Evolutionary conservation across 73 alveolate species (phyloP), one percentile per base, ranked within the genome.

Genomic region (Paramecium caudatum): DNA sequence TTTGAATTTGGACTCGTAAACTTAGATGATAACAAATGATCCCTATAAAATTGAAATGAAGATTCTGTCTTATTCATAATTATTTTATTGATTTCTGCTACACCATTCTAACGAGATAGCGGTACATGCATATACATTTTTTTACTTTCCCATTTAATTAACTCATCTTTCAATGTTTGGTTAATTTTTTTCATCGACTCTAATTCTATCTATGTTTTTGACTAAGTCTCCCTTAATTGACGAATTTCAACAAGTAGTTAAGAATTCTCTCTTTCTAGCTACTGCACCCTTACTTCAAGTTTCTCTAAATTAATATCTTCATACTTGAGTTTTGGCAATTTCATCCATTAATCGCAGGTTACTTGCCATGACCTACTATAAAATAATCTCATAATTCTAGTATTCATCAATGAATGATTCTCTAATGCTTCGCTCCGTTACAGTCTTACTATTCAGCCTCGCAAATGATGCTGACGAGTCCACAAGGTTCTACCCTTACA

Each of bases 271-370:
- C 70, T n/a, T 49, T 55, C 23, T 55, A 55, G 30, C 41, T 55
- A 55, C 80, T 55, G 80, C 23, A 55, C 80, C 80, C 30, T 37
- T 13, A 12, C 30, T 55, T 21, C 13, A 55, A 55, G 70, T 32
- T 49, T 49, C 70, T 49, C 30, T 5, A 21, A 17, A 49, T 49
- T 32, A 49, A 49, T 49, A 16, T 17, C 16, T 21, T 49, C 80
- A 55, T 68, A 68, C 84, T 68, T 30, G 34, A 34, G 45, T 32
- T 68, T 30, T 68, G 25, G 82, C 30, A 68, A 68, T 68, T 12
- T 68, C 61, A 5, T 68, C 84, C 47, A 68, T 37, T 9, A 68
- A 68, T 10, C 84, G 9, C 1, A 34, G 15, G 30, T 63, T 63
- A 5, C 82, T 30, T 21, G 82, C 82, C 82, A 63, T 63, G 30